Evolutionary conservation across 352 stramenopile species (phyloP), one percentile per base, ranked within the genome.

Genomic region (Phytophthora citrophthora): DNA sequence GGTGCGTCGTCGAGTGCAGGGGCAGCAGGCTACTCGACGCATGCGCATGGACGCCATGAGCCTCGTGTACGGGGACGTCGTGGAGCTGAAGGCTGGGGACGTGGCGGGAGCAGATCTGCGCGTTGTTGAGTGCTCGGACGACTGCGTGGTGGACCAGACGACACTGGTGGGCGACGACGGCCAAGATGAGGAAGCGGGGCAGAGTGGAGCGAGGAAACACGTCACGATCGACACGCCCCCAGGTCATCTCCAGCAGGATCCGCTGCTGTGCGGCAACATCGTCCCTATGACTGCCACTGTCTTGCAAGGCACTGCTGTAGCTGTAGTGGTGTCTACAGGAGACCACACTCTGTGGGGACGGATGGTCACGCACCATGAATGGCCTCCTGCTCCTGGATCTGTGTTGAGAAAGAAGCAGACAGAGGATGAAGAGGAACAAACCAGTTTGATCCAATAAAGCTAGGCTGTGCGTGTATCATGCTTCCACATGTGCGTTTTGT

Each of bases 11-110:
- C 65, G 62, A 23, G 49, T 77, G 43, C 65, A 71, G 32, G 57
- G 34, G 32, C 75, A 82, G 31, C 16, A 36, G 23, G 78, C 81
- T 61, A 82, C 72, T 15, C 83, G 83, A 57, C 88, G 83, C 70
- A 80, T 97, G 41, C 85, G 92, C 48, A 98, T 98, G 79, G 94
- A 98, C 70, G 86, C 90, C 7, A 76, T 83, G 36, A 95, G 84
- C 56, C 79, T 99, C 26, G 94, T 98, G 11, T 76, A 84, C 24
- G 94, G 94, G 16, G 96, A 99, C 55, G 78, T 98, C n/a, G 86
- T 99, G 32, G 82, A 95, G 56, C 73, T 99, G 38, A 81, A 90
- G 36, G 86, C 70, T 32, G 92, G 92, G 0, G 93, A 98, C 60
- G 64, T 95, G 13, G 87, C 98, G 8, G 90, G 91, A 13, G 96